Evolutionary conservation across 371 early-diverging fungal genomes (phyloP).

Genomic region (Apophysomyces ossiformis): DNA sequence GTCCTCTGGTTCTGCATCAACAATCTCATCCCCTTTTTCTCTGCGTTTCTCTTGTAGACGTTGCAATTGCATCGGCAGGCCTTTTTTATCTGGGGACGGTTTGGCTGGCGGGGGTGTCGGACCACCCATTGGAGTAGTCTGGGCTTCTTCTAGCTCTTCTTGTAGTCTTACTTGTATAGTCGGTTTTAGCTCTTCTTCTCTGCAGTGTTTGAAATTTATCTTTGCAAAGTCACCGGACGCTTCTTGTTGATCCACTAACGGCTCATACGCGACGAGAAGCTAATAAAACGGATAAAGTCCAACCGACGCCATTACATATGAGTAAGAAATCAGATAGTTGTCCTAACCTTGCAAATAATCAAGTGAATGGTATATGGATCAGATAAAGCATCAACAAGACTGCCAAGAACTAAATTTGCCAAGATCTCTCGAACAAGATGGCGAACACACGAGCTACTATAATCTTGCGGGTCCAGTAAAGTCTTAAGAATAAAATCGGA

Average conservation of each 20-base stretch:
- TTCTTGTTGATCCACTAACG: constrained; percentile 36
- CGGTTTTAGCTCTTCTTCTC: background rate
- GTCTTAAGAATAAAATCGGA: constrained; percentile 50
- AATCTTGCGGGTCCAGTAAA: constrained; percentile 49
- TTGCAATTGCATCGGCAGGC: constrained; percentile 43
- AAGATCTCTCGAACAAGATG: constrained; percentile 62
- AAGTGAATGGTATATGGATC: constrained; percentile 65
- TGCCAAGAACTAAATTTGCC: constrained; percentile 51
- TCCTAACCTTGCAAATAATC: constrained; percentile 59
- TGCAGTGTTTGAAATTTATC: constrained; percentile 19
- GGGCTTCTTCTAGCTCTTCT: constrained; percentile 21
- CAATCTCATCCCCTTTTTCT: constrained; percentile 26
- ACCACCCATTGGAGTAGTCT: constrained; percentile 15
- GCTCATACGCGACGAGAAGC: constrained; percentile 35
- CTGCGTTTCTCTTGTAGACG: constrained; percentile 43
- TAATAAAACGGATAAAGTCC: constrained; percentile 9
- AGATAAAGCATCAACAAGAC: constrained; percentile 51
- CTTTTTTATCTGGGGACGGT: constrained; percentile 19
- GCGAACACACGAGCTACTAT: constrained; percentile 55
- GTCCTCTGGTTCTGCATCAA: constrained; percentile 25
- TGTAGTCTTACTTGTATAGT: background rate
- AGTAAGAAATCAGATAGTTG: background rate
- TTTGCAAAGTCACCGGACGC: constrained; percentile 35
- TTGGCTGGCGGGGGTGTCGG: constrained; percentile 2
- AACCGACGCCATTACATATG: background rate